Evolutionary conservation across 805 yeast genomes (phyloP), one percentile per base, ranked within the genome.

Genomic region (Ogataea pini): DNA sequence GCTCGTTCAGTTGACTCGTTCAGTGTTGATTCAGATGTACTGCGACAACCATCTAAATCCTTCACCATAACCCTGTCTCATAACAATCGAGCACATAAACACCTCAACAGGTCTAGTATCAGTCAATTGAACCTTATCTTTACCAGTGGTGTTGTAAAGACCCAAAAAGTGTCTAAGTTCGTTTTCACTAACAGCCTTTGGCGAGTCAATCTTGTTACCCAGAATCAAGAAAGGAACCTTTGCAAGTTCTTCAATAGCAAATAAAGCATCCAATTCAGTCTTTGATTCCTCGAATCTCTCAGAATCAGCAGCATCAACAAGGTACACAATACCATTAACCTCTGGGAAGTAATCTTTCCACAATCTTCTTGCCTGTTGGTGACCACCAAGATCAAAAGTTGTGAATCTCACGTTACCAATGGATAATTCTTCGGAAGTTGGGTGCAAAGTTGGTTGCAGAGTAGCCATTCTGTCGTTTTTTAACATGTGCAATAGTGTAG

Each of bases 301-400:
- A 32, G 94, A 85, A 67, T 94, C 99, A 47, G 98, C 98, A 48
- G 96, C 95, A 69, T 94, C 99, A 27, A 94, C 97, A 50, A 94
- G 76, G 70, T 87, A 94, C 27, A 94, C 98, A 58, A 94, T 94
- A 48, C 97, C 99, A 70, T 90, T 88, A 42, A 94, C 99, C 73
- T 94, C 99, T 50, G 99, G 99, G 85, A 94, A 94, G 71, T 94
- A 94, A 70, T 94, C 98, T 68, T 91, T 91, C 99, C 99, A 94
- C 66, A 94, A 83, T 73, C 99, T 89, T 75, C 99, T 91, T 42
- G 99, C 98, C 73, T 92, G 97, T 70, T 82, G 85, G 76, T 94
- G 99, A 37, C 99, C 99, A 72, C 99, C 99, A 60, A 94, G 79
- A 70, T 94, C 99, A 63, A 94, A 94, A 24, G 99, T 94, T 51